These are phyloP conservation scores for Floccularia luteovirens DNA, from an alignment of 768 basidiomycete species.

Conservation along the genomic window DNA sequence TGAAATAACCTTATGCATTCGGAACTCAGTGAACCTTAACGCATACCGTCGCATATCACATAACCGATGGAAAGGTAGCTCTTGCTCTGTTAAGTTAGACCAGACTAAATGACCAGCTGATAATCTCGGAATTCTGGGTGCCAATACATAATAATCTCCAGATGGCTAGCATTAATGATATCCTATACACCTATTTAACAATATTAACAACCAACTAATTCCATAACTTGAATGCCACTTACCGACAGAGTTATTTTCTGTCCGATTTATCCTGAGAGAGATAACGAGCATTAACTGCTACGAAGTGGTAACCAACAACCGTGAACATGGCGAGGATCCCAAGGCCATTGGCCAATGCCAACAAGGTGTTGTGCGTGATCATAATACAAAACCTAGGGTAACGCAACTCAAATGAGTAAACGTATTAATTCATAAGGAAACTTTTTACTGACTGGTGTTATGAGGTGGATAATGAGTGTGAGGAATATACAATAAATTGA, in stretches of 20 bases:
- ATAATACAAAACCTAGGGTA: slow-evolving; percentile 35
- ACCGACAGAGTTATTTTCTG: no score
- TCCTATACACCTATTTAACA: no score
- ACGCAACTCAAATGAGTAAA: slow-evolving; percentile 2
- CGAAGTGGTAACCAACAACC: slow-evolving; percentile 84
- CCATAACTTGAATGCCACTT: no score
- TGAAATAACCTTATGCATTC: no score
- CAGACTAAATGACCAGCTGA: background rate
- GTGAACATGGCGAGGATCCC: slow-evolving; percentile 83
- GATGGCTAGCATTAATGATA: no score
- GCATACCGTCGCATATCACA: no score
- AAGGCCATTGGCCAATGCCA: slow-evolving; percentile 74
- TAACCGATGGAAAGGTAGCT: background rate
- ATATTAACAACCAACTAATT: no score
- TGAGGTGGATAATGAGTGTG: slow-evolving; percentile 4
- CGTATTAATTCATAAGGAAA: slow-evolving; percentile 3
- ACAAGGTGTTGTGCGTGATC: slow-evolving; percentile 79
- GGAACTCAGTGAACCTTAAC: no score
- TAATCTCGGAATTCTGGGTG: no score
- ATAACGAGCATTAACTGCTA: slow-evolving; percentile 71
- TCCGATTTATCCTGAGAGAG: slow-evolving; percentile 7
- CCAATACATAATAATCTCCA: no score
- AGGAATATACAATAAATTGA: background rate
- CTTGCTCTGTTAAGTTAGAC: background rate
- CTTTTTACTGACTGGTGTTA: slow-evolving; percentile 1